Evolutionary conservation across 495 filamentous ascomycete genomes (phyloP).

Genomic region (Hypoxylon cercidicola): DNA sequence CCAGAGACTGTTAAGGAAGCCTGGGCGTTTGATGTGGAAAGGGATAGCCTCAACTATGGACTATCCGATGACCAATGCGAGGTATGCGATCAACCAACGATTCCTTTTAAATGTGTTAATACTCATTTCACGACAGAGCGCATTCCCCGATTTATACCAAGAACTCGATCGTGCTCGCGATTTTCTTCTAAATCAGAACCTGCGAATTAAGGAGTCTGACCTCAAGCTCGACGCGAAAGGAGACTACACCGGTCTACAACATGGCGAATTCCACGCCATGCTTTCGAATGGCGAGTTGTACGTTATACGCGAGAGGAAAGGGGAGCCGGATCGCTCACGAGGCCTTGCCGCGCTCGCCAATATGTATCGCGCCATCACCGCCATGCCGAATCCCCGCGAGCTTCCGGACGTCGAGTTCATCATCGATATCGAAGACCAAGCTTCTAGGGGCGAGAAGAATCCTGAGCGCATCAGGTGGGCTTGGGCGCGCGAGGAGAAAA

Average conservation of each 20-base stretch:
- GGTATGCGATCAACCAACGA: constrained; percentile 7
- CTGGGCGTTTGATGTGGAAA: constrained; percentile 30
- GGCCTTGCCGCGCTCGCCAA: constrained; percentile 34
- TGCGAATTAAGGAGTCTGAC: constrained; percentile 27
- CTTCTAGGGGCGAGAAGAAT: constrained; percentile 41
- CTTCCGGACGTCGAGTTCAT: constrained; percentile 71
- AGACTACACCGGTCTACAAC: constrained; percentile 27
- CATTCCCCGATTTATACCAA: constrained; percentile 33
- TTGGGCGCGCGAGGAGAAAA: constrained; percentile 54
- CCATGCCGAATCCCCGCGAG: constrained; percentile 50
- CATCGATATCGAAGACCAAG: constrained; percentile 65
- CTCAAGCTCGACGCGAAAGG: constrained; percentile 21
- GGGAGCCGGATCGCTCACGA: constrained; percentile 37
- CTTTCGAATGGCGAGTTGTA: constrained; percentile 35
- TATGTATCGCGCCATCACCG: constrained; percentile 54
- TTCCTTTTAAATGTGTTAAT: background rate
- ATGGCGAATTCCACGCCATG: constrained; percentile 39
- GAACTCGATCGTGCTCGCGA: constrained; percentile 38
- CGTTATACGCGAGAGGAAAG: constrained; percentile 34
- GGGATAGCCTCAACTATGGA: constrained; percentile 33
- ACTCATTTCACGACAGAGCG: constrained; percentile 26
- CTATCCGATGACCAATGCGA: constrained; percentile 34
- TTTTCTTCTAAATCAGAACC: constrained; percentile 27
- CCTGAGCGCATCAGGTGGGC: constrained; percentile 60
- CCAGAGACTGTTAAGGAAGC: constrained; percentile 1